Evolutionary conservation across 2,329 filamentous ascomycete genomes (phyloP).

Genomic region (Colletotrichum falcatum): DNA sequence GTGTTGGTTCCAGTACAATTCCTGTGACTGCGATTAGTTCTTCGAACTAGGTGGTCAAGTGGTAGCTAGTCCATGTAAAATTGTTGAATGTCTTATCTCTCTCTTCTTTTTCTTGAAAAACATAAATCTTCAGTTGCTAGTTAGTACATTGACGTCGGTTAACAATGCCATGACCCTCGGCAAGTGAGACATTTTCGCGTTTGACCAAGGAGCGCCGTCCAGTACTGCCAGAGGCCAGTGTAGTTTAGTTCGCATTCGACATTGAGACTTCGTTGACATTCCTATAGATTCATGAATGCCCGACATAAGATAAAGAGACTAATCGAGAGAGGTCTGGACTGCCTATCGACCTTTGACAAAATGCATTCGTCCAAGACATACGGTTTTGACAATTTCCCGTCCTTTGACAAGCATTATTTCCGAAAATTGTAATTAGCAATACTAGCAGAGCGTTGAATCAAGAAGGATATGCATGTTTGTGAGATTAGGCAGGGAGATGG

Average conservation of each 20-base stretch:
- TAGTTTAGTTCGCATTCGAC: background rate
- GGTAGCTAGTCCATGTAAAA: background rate
- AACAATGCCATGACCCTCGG: background rate
- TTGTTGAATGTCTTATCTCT: no score
- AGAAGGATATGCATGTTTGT: background rate
- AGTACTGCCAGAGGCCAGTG: background rate
- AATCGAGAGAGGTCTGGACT: background rate
- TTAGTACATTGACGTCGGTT: background rate
- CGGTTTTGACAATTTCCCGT: background rate
- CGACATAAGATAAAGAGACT: background rate
- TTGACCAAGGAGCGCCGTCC: background rate
- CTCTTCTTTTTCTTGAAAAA: no score
- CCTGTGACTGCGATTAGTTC: background rate
- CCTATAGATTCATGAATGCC: background rate
- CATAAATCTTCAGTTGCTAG: background rate
- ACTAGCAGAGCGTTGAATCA: background rate
- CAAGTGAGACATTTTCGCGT: background rate
- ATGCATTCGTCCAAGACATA: slow-evolving; percentile 10
- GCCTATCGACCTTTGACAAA: background rate
- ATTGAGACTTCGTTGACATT: background rate
- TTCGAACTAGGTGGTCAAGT: background rate
- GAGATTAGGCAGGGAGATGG: background rate
- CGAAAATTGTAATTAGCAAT: background rate
- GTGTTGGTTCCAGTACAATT: background rate
- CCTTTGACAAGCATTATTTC: no score